Percentiles rank a stretch among this genome's conserved stretches.
These are phyloP conservation scores for Tolypocladium inflatum DNA, from an alignment of 2,329 filamentous ascomycete species.

Conservation along the genomic window DNA sequence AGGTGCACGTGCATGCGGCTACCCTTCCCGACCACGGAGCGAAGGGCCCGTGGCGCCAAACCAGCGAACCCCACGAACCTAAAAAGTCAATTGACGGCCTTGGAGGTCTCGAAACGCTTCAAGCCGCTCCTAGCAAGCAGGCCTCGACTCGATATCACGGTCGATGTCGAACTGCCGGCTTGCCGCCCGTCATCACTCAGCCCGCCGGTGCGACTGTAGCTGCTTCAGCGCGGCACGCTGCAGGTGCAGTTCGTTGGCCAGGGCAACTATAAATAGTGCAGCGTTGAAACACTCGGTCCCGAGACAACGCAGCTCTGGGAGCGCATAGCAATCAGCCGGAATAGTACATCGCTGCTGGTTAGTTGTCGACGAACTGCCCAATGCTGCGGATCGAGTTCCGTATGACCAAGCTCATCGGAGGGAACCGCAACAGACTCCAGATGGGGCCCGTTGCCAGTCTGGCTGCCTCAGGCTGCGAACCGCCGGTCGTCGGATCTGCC, in stretches of 20 bases:
- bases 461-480: not conserved
- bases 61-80: not conserved
- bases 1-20: not conserved
- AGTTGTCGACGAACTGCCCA: not conserved
- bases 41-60: not conserved
- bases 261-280: not conserved
- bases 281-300: not conserved
- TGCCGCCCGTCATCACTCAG: not conserved
- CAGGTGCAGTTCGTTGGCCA: not conserved
- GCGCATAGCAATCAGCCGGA: not conserved
- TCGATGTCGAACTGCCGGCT: not conserved
- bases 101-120: not conserved
- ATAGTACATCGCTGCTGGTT: not conserved
- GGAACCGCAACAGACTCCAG: not conserved
- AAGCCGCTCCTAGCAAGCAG: not conserved
- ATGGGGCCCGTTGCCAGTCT: not conserved
- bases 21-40: not conserved
- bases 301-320: not conserved
- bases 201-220: not conserved
- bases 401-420: not conserved
- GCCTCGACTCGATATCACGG: not conserved
- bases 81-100: not conserved
- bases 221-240: not conserved
- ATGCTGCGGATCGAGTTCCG: not conserved
- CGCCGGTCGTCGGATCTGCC: not conserved